These are phyloP conservation scores for Solanum peruvianum DNA, from an alignment of 257 asterid species.

Conservation along the genomic window DNA sequence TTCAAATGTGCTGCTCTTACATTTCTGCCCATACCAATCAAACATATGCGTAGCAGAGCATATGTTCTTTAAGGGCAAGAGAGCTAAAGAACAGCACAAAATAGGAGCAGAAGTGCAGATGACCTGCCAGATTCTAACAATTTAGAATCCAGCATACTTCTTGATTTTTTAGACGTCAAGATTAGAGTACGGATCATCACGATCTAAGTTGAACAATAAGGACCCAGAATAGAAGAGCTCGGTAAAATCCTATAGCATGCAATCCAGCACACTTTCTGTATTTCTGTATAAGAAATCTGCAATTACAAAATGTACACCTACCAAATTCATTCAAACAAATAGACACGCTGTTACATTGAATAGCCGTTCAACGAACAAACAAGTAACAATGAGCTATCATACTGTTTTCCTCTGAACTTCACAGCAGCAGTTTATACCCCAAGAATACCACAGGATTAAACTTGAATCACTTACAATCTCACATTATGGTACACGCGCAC, in stretches of 20 bases:
- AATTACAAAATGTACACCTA: neutral
- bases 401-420: neutral
- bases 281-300: neutral
- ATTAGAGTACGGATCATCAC: neutral
- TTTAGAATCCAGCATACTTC: neutral
- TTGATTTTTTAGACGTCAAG: neutral
- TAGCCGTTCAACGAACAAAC: neutral
- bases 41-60: neutral
- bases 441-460: neutral
- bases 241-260: neutral
- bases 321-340: neutral
- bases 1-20: neutral
- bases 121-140: neutral
- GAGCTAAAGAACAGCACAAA: neutral
- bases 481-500: neutral
- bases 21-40: neutral
- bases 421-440: neutral
- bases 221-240: neutral
- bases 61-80: neutral
- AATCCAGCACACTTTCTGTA: neutral
- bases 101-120: neutral
- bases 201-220: neutral
- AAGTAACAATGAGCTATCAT: neutral
- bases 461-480: neutral
- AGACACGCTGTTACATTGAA: neutral